phyloP scores from a whole-genome alignment of 306 rosid genomes.

The Quercus engelmannii region DNA sequence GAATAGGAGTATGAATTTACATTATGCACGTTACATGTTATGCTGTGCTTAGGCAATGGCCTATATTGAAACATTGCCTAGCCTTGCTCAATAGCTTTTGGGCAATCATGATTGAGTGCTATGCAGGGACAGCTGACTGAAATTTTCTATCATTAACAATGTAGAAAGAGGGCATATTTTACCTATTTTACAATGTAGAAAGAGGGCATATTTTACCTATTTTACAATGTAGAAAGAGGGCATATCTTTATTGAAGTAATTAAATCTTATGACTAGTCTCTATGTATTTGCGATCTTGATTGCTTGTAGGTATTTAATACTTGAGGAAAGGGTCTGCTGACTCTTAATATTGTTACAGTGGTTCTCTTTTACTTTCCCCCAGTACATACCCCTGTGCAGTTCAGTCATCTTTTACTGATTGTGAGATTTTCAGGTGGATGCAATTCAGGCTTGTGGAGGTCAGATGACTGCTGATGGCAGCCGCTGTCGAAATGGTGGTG shows the following conservation, averaged over 20 bases:
- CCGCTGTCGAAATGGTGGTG: conserved; percentile 79
- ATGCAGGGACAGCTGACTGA: not conserved
- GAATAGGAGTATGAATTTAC: not conserved
- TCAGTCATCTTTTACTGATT: conserved; percentile 16
- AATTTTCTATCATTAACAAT: not conserved
- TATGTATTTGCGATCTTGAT: conserved; percentile 5
- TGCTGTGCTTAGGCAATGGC: not conserved
- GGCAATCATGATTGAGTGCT: conserved; percentile 13
- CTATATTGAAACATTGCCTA: not conserved
- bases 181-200: not conserved
- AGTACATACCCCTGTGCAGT: not conserved
- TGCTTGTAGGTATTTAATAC: not conserved
- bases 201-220: not conserved
- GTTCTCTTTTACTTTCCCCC: conserved; percentile 4
- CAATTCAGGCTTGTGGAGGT: conserved; percentile 82
- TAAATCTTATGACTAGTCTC: not conserved
- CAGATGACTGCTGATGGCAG: conserved; percentile 77
- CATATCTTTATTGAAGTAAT: not conserved
- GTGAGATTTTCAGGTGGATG: conserved; percentile 63
- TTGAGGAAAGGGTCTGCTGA: not conserved
- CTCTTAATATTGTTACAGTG: not conserved
- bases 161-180: too few species aligned
- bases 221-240: not conserved
- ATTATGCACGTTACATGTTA: not conserved
- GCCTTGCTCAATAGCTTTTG: conserved; percentile 3